Conservation (phyloP, 768 basidiomycete species). For the Punctularia strigosozonata region DNA sequence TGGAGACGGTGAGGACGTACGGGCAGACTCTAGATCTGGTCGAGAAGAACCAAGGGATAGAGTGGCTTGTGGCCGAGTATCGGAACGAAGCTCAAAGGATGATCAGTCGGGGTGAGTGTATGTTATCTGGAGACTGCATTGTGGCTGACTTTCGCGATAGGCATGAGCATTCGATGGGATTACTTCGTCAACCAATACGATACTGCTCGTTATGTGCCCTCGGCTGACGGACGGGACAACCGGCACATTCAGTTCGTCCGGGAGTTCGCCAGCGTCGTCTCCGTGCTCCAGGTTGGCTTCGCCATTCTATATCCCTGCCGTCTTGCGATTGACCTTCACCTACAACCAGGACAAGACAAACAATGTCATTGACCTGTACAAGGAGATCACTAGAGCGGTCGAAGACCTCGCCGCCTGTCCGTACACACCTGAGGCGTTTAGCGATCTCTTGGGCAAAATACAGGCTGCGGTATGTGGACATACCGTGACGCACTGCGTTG, state of each 20-base stretch:
- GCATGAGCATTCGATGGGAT: slow-evolving; percentile 96
- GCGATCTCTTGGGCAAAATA: slow-evolving; percentile 62
- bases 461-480: slow-evolving; percentile 63
- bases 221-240: slow-evolving; percentile 71
- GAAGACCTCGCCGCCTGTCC: slow-evolving; percentile 83
- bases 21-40: slow-evolving; percentile 90
- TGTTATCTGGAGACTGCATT: background rate
- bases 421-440: slow-evolving; percentile 76
- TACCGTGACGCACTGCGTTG: background rate
- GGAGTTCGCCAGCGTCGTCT: slow-evolving; percentile 90
- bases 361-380: slow-evolving; percentile 82
- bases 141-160: slow-evolving; percentile 25
- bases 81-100: slow-evolving; percentile 88
- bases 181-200: slow-evolving; percentile 94
- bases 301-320: background rate
- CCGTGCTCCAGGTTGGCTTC: slow-evolving; percentile 69
- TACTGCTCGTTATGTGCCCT: slow-evolving; percentile 58
- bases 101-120: slow-evolving; percentile 67
- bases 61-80: slow-evolving; percentile 91
- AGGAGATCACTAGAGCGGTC: slow-evolving; percentile 72
- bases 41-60: slow-evolving; percentile 82
- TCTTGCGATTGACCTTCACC: background rate
- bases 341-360: slow-evolving; percentile 79
- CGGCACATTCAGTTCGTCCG: slow-evolving; percentile 89
- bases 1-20: slow-evolving; percentile 99